Evolutionary conservation across 176 grass and related monocot species (phyloP).

Genomic region (Musa schizocarpa): DNA sequence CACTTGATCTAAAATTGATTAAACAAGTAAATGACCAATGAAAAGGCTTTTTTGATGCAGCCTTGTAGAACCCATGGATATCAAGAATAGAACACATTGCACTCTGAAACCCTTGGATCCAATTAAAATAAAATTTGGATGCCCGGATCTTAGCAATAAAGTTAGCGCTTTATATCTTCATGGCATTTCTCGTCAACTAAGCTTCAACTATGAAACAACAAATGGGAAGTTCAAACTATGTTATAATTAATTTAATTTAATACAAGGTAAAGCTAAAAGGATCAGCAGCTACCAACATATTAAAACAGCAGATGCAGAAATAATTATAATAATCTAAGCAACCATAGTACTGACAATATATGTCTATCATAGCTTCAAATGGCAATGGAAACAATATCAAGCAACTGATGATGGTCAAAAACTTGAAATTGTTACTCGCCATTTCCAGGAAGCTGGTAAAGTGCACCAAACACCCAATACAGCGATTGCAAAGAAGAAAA

Average conservation of each 20-base stretch:
- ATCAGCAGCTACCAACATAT: too few relatives aligned
- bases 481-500: slow-evolving; percentile 15
- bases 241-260: too few relatives aligned
- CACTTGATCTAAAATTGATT: too few relatives aligned
- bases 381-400: slow-evolving; percentile 26
- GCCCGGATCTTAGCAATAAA: not conserved
- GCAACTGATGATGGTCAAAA: slow-evolving; percentile 11
- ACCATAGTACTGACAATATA: not conserved
- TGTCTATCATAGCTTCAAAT: not conserved
- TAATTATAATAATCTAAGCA: not conserved
- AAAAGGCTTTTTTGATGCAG: not conserved
- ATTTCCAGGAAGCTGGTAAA: slow-evolving; percentile 22
- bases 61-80: not conserved
- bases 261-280: too few relatives aligned
- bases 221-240: too few relatives aligned
- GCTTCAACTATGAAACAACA: not conserved
- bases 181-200: not conserved
- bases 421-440: slow-evolving; percentile 32
- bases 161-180: not conserved
- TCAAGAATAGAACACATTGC: not conserved
- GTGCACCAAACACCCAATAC: slow-evolving; percentile 20
- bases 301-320: too few relatives aligned
- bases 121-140: not conserved
- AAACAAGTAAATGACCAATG: not conserved
- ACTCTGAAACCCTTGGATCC: not conserved